Evolutionary conservation across 257 asterid species (phyloP).

Genomic region (Nemophila menziesii): DNA sequence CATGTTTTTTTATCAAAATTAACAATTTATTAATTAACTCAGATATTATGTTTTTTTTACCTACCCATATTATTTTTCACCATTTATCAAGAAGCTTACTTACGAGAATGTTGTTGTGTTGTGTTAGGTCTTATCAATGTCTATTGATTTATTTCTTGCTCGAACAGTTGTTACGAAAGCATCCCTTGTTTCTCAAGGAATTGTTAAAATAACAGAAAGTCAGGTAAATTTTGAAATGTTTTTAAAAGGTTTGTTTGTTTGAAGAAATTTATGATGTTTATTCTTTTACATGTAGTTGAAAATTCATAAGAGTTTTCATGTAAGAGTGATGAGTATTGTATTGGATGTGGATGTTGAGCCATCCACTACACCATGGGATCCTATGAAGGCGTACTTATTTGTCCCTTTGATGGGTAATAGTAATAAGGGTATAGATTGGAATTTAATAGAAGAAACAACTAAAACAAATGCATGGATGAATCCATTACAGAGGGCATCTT

Average conservation of each 20-base stretch:
- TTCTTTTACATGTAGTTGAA: slow-evolving; percentile 44
- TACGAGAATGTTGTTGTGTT: too few species aligned
- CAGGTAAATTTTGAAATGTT: slow-evolving; percentile 41
- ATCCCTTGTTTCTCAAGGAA: slow-evolving; percentile 57
- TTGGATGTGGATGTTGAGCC: slow-evolving; percentile 99
- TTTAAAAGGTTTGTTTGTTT: slow-evolving; percentile 11
- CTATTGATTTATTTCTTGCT: slow-evolving; percentile 86
- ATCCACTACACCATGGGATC: slow-evolving; percentile 94
- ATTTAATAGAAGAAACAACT: slow-evolving; percentile 48
- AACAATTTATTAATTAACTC: too few species aligned
- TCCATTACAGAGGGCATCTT: slow-evolving; percentile 96
- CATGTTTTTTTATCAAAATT: too few species aligned
- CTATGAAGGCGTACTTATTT: slow-evolving; percentile 85
- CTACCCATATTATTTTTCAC: too few species aligned
- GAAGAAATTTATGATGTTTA: slow-evolving; percentile 12
- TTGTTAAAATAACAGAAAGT: slow-evolving; percentile 45
- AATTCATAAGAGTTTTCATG: slow-evolving; percentile 82
- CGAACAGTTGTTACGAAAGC: slow-evolving; percentile 76
- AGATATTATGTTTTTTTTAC: too few species aligned
- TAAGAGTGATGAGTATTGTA: slow-evolving; percentile 94
- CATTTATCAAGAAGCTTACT: too few species aligned
- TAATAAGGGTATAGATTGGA: slow-evolving; percentile 76
- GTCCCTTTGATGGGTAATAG: slow-evolving; percentile 44
- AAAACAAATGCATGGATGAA: slow-evolving; percentile 72
- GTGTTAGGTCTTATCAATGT: slow-evolving; percentile 90